These are phyloP conservation scores for Grosmannia clavigera DNA, from an alignment of 2,329 filamentous ascomycete genomes.

Conservation along the genomic window DNA sequence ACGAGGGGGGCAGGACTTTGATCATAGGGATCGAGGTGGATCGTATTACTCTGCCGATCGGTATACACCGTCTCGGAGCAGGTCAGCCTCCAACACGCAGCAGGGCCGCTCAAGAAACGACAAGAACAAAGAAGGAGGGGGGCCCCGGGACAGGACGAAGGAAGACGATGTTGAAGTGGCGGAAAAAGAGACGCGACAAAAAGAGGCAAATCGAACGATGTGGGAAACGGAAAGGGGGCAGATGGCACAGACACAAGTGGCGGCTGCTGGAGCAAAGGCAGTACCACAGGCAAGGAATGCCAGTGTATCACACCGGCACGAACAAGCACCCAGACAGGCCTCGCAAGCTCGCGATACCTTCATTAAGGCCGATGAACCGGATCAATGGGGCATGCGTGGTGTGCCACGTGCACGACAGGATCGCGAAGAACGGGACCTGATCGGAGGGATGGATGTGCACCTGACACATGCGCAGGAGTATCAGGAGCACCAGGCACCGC, in stretches of 20 bases:
- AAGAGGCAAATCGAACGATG: not conserved
- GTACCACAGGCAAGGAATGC: not conserved
- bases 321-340: not conserved
- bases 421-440: constrained; percentile 1
- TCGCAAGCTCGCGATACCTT: not conserved
- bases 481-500: not conserved
- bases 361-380: not conserved
- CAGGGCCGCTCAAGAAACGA: not conserved
- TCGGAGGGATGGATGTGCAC: constrained; percentile 17
- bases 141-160: not conserved
- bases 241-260: not conserved
- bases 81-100: not conserved
- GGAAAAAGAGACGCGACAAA: not conserved
- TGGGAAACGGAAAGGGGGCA: not conserved
- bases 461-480: constrained; percentile 9
- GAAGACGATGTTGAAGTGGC: not conserved
- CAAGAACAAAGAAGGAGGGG: not conserved
- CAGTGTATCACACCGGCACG: not conserved
- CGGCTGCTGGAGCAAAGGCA: not conserved
- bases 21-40: not conserved
- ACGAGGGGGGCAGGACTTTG: not conserved
- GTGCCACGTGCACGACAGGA: not conserved
- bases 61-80: not conserved
- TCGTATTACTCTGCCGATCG: not conserved
- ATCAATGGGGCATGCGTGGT: not conserved